Conservation (phyloP, 2,329 filamentous ascomycete species). For the Xylariaceae sp. region DNA sequence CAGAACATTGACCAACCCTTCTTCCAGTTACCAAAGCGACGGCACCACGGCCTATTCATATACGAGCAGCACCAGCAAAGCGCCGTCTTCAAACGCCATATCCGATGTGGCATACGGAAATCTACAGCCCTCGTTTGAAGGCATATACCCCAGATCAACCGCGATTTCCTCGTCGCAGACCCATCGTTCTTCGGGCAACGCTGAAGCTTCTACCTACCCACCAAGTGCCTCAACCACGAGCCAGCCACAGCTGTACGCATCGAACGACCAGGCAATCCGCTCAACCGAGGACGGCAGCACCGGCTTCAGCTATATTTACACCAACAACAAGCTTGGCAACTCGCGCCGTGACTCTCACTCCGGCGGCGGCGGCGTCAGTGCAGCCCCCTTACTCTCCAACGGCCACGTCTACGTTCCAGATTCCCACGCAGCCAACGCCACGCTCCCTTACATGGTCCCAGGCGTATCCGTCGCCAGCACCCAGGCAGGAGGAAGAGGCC, state of each 20-base stretch:
- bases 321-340: constrained; percentile 24
- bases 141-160: constrained; percentile 19
- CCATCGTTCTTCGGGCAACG: constrained; percentile 19
- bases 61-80: constrained; percentile 10
- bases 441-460: constrained; percentile 23
- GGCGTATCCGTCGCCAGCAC: constrained; percentile 6
- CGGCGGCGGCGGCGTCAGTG: constrained; percentile 20
- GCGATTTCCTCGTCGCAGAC: constrained; percentile 17
- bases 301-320: constrained; percentile 27
- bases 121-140: constrained; percentile 24
- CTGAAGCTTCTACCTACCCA: constrained; percentile 18
- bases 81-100: constrained; percentile 18
- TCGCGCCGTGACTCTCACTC: constrained; percentile 25
- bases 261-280: constrained; percentile 21
- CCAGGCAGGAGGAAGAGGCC: constrained; percentile 17
- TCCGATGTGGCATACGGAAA: constrained; percentile 29
- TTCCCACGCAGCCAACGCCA: constrained; percentile 22
- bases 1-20: constrained; percentile 30
- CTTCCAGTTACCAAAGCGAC: constrained; percentile 30
- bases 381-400: constrained; percentile 29
- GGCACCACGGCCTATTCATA: constrained; percentile 25
- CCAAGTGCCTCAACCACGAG: constrained; percentile 8
- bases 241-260: constrained; percentile 20
- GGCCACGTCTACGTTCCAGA: constrained; percentile 34
- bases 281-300: constrained; percentile 21